Conservation (phyloP, 345 rosid genomes). For the Eucalyptus grandis region DNA sequence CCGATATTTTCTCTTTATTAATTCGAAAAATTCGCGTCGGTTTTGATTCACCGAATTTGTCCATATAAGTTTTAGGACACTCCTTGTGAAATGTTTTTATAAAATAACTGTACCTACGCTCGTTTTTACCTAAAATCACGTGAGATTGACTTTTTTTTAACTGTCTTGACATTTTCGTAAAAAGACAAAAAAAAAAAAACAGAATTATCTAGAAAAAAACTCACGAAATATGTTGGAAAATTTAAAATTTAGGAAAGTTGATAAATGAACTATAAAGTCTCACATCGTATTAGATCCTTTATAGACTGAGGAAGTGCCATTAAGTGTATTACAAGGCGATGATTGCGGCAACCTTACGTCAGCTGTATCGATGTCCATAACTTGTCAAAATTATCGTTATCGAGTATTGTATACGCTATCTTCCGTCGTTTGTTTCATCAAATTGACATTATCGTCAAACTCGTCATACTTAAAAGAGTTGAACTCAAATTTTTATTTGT, state of each 20-base stretch:
- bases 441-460: too few relatives aligned
- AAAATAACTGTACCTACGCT: background rate
- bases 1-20: background rate
- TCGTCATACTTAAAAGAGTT: accelerated
- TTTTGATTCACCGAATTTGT: background rate
- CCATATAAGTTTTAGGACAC: background rate
- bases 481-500: too few relatives aligned
- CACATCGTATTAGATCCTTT: background rate
- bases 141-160: background rate
- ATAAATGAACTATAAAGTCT: too few relatives aligned
- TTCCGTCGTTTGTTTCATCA: too few relatives aligned
- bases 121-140: background rate
- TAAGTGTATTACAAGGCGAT: too few relatives aligned
- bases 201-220: background rate
- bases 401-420: accelerated
- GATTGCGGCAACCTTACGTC: accelerated
- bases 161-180: background rate
- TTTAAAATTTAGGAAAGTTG: too few relatives aligned
- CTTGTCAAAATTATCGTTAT: too few relatives aligned
- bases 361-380: too few relatives aligned
- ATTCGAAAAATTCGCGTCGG: background rate
- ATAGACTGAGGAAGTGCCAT: background rate
- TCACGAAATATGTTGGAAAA: background rate
- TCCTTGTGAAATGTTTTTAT: background rate
- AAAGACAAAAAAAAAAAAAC: background rate